phyloP scores from a whole-genome alignment of 345 rosid species.

The Theobroma cacao region DNA sequence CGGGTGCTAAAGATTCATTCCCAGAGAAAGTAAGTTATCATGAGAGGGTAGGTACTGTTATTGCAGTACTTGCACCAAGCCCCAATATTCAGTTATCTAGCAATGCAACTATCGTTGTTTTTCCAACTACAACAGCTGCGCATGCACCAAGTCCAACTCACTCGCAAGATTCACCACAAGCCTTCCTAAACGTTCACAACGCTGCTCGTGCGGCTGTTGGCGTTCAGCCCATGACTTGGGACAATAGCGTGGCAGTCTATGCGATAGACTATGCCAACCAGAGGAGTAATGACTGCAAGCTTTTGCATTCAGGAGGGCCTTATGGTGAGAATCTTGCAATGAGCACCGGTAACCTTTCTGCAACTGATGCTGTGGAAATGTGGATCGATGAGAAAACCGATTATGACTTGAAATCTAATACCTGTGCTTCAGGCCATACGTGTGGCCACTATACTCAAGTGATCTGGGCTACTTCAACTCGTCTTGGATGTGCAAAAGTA shows the following conservation, averaged over 20 bases:
- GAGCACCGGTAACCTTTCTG: constrained; percentile 35
- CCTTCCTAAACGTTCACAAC: constrained; percentile 46
- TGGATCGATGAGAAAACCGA: constrained; percentile 47
- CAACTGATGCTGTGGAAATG: constrained; percentile 41
- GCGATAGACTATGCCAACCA: constrained; percentile 38
- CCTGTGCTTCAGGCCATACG: constrained; percentile 37
- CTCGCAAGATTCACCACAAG: constrained; percentile 32
- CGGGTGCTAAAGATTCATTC: background rate
- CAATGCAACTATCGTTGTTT: too few species aligned
- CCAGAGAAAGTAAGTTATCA: too few species aligned
- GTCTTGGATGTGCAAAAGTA: constrained; percentile 62
- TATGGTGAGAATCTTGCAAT: constrained; percentile 64
- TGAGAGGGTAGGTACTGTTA: too few species aligned
- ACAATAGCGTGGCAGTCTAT: constrained; percentile 37
- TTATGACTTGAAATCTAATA: constrained; percentile 45
- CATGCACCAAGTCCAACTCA: background rate
- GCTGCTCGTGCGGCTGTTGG: constrained; percentile 36
- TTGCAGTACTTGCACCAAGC: too few species aligned
- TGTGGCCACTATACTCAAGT: constrained; percentile 74
- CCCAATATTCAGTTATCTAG: too few species aligned
- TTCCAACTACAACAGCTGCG: too few species aligned
- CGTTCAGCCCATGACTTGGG: constrained; percentile 44
- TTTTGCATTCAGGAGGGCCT: constrained; percentile 45
- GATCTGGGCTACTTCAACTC: constrained; percentile 50
- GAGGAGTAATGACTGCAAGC: constrained; percentile 30